phyloP scores from a whole-genome alignment of 139 green algal species.

The Coelastrella sp. region DNA sequence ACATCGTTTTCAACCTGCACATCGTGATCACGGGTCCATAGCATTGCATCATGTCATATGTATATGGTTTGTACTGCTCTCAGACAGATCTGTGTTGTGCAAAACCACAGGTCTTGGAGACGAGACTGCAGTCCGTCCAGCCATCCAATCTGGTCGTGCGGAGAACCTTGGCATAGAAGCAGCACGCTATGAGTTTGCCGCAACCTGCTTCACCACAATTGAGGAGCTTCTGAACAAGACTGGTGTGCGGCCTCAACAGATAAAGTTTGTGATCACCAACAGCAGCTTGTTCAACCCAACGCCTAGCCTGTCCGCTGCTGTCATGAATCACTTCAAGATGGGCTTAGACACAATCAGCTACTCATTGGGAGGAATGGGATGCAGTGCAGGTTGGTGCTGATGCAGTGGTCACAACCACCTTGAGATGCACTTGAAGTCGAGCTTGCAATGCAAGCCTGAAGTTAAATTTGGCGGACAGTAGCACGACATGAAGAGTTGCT shows the following conservation, averaged over 20 bases:
- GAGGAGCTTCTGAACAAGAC: conserved; percentile 73
- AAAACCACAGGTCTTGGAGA: conserved; percentile 34
- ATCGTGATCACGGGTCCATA: background rate
- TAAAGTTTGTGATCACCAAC: conserved; percentile 97
- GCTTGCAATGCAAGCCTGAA: background rate
- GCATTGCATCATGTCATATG: too few relatives aligned
- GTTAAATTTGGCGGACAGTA: background rate
- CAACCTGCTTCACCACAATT: conserved; percentile 82
- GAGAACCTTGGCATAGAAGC: conserved; percentile 72
- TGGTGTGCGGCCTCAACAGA: conserved; percentile 62
- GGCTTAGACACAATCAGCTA: conserved; percentile 88
- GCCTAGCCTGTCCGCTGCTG: conserved; percentile 92
- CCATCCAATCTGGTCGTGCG: conserved; percentile 17
- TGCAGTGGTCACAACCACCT: background rate
- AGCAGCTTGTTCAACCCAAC: conserved; percentile 98
- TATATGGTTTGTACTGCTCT: background rate
- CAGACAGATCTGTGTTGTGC: background rate
- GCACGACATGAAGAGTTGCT: too few relatives aligned
- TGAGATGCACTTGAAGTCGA: background rate
- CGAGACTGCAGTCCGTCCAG: conserved; percentile 21
- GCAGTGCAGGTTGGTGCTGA: background rate
- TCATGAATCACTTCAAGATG: conserved; percentile 86
- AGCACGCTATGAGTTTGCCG: conserved; percentile 89
- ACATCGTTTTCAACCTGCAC: background rate
- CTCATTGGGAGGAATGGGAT: conserved; percentile 95